Conservation (phyloP, 2,329 filamentous ascomycete genomes). For the Trichoderma brevicompactum region DNA sequence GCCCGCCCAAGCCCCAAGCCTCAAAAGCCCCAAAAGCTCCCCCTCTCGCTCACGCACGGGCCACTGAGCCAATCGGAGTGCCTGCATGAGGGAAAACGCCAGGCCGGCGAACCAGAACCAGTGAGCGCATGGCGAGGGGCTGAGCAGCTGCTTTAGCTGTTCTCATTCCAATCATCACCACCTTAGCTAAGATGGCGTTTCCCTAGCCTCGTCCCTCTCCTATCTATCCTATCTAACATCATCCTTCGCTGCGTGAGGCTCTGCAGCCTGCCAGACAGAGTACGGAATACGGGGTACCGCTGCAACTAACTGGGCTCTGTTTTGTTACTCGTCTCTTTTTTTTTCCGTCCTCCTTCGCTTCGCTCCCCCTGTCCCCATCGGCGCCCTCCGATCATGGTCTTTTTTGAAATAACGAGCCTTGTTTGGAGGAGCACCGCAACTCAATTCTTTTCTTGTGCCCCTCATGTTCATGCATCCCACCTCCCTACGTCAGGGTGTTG, state of each 20-base stretch:
- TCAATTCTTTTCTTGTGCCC: not conserved
- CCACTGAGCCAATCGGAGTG: constrained; percentile 23
- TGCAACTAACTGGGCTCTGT: not conserved
- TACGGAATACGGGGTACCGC: constrained; percentile 15
- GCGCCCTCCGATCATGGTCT: constrained; percentile 16
- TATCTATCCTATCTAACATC: not conserved
- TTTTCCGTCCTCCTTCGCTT: not conserved
- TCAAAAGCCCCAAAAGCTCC: constrained; percentile 2
- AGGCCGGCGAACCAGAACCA: constrained; percentile 15
- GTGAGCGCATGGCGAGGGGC: not conserved
- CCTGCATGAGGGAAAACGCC: constrained; percentile 10
- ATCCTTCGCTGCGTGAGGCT: not conserved
- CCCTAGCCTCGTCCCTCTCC: not conserved
- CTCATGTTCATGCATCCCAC: too few relatives aligned
- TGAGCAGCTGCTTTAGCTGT: too few relatives aligned
- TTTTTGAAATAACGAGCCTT: not conserved
- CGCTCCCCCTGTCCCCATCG: not conserved
- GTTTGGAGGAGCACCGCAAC: not conserved
- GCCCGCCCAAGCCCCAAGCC: not conserved
- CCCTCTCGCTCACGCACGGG: constrained; percentile 18
- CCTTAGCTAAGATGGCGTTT: too few relatives aligned
- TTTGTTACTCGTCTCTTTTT: constrained; percentile 6
- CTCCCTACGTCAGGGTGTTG: too few relatives aligned
- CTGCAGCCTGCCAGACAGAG: too few relatives aligned
- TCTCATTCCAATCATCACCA: too few relatives aligned